phyloP scores from a whole-genome alignment of 768 basidiomycete genomes.

The Strobilomyces confusus region DNA sequence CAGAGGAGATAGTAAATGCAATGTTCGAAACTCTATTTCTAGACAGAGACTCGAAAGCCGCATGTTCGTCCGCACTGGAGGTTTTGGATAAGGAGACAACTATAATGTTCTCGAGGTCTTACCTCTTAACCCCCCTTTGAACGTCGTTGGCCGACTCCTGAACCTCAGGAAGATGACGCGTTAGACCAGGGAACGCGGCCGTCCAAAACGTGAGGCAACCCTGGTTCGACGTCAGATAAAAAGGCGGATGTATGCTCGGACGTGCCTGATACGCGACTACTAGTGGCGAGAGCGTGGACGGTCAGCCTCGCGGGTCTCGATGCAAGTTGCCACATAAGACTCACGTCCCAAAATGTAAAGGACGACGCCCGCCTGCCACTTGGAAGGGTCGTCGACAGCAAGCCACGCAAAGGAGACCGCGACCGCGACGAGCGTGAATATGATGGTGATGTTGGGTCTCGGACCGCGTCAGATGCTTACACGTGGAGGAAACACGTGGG shows the following conservation, averaged over 20 bases:
- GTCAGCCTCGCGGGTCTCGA: not conserved
- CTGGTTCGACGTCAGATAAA: constrained; percentile 28
- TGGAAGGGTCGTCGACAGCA: constrained; percentile 59
- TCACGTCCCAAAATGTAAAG: constrained; percentile 63
- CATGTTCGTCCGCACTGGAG: constrained; percentile 47
- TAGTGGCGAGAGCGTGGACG: constrained; percentile 17
- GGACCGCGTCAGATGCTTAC: constrained; percentile 2
- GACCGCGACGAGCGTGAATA: constrained; percentile 63
- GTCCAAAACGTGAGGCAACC: constrained; percentile 78
- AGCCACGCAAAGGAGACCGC: constrained; percentile 77
- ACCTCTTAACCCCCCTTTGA: constrained; percentile 46
- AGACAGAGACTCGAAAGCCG: constrained; percentile 53
- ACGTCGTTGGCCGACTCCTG: constrained; percentile 44
- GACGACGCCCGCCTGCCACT: constrained; percentile 58
- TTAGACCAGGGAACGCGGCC: constrained; percentile 75
- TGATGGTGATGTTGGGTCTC: constrained; percentile 74
- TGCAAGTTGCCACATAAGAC: constrained; percentile 21
- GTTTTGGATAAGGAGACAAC: not conserved
- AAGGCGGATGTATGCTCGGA: not conserved
- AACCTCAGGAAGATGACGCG: constrained; percentile 68
- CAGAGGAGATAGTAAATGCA: constrained; percentile 65
- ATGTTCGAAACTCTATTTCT: constrained; percentile 75
- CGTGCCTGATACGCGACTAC: constrained; percentile 70
- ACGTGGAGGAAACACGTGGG: not conserved
- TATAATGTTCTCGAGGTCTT: constrained; percentile 1